Evolutionary conservation across 805 yeast species (phyloP).

Genomic region (Peterozyma toletana): DNA sequence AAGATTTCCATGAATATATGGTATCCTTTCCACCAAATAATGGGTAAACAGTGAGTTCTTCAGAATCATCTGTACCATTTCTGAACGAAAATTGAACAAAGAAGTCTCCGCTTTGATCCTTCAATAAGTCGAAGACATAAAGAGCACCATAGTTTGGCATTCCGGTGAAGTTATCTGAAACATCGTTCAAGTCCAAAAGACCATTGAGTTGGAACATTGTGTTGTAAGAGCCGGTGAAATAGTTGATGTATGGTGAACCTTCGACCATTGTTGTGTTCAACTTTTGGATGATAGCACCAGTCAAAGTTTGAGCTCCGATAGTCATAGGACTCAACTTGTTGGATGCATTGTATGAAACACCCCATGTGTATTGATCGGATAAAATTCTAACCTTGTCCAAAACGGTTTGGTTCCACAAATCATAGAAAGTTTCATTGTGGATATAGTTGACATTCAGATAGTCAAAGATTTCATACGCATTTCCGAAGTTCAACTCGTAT

Average conservation of each 20-base stretch:
- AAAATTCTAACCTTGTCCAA: slow-evolving; percentile 24
- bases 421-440: slow-evolving; percentile 31
- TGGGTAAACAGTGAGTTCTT: slow-evolving; percentile 25
- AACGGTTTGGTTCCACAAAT: slow-evolving; percentile 23
- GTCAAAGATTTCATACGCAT: slow-evolving; percentile 34
- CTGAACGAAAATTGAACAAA: slow-evolving; percentile 37
- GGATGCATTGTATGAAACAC: slow-evolving; percentile 23
- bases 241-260: slow-evolving; percentile 30
- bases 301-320: slow-evolving; percentile 34
- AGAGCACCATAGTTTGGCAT: slow-evolving; percentile 41
- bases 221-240: slow-evolving; percentile 38
- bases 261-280: slow-evolving; percentile 27
- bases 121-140: slow-evolving; percentile 34
- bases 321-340: slow-evolving; percentile 21
- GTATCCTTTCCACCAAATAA: slow-evolving; percentile 25
- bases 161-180: slow-evolving; percentile 32
- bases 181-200: slow-evolving; percentile 23
- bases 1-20: slow-evolving; percentile 28
- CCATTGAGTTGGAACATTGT: slow-evolving; percentile 33
- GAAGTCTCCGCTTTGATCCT: slow-evolving; percentile 18
- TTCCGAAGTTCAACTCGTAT: slow-evolving; percentile 26
- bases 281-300: slow-evolving; percentile 25
- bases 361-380: slow-evolving; percentile 33
- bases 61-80: slow-evolving; percentile 34
- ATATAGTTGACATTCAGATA: slow-evolving; percentile 29